phyloP scores from a whole-genome alignment of 371 early-diverging fungal genomes.

The Nosema muscidifuracis region DNA sequence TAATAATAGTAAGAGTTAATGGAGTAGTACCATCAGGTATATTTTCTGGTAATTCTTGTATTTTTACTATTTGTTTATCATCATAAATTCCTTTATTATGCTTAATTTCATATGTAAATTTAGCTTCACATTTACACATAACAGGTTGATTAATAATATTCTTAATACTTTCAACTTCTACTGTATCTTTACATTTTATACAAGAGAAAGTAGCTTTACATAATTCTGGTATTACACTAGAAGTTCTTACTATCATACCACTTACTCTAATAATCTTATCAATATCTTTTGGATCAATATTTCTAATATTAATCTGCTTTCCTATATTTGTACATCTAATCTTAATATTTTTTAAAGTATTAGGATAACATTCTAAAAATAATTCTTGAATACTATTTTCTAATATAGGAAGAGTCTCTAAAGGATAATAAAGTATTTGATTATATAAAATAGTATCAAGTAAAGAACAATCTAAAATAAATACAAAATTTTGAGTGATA shows the following conservation, averaged over 20 bases:
- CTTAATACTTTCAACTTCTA: slow-evolving; percentile 75
- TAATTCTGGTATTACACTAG: slow-evolving; percentile 81
- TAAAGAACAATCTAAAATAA: slow-evolving; percentile 36
- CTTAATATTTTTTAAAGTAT: slow-evolving; percentile 65
- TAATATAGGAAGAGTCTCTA: slow-evolving; percentile 86
- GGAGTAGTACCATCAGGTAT: slow-evolving; percentile 98
- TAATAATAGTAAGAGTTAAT: slow-evolving; percentile 79
- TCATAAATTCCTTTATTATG: slow-evolving; percentile 83
- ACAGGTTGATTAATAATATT: slow-evolving; percentile 84
- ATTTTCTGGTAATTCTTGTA: slow-evolving; percentile 95
- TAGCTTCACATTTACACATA: slow-evolving; percentile 68
- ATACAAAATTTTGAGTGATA: slow-evolving; percentile 48
- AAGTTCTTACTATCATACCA: slow-evolving; percentile 84
- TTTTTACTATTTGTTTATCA: slow-evolving; percentile 84
- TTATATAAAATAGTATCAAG: slow-evolving; percentile 65
- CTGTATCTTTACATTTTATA: slow-evolving; percentile 67
- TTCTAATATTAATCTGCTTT: slow-evolving; percentile 75
- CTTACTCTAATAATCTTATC: slow-evolving; percentile 88
- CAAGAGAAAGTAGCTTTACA: slow-evolving; percentile 59
- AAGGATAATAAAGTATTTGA: slow-evolving; percentile 83
- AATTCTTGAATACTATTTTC: slow-evolving; percentile 77
- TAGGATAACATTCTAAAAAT: slow-evolving; percentile 69
- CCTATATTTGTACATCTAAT: slow-evolving; percentile 82
- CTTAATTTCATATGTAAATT: slow-evolving; percentile 65
- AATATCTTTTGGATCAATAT: slow-evolving; percentile 84